Evolutionary conservation across 306 rosid genomes (phyloP).

Genomic region (Cyamopsis tetragonoloba): DNA sequence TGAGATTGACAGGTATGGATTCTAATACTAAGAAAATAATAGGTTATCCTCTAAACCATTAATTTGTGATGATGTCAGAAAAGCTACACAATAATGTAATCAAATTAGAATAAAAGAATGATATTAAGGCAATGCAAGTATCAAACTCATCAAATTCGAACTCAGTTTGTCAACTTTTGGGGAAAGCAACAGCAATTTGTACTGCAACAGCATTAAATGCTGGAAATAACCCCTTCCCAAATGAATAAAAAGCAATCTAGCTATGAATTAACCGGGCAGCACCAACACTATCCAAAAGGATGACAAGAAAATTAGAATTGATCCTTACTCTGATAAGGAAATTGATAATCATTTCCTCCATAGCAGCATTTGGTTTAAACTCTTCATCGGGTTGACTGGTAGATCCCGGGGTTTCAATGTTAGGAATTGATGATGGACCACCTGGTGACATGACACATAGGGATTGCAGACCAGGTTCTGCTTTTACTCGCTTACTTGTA

Average conservation of each 20-base stretch:
- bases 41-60: slow-evolving; percentile 16
- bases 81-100: background rate
- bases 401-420: slow-evolving; percentile 93
- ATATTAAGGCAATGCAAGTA: background rate
- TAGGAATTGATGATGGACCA: slow-evolving; percentile 88
- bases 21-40: slow-evolving; percentile 5
- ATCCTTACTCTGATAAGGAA: slow-evolving; percentile 88
- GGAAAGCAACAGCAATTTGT: slow-evolving; percentile 5
- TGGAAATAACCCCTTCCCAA: background rate
- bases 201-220: slow-evolving; percentile 15
- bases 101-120: slow-evolving; percentile 5
- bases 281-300: slow-evolving; percentile 14
- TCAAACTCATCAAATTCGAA: slow-evolving; percentile 16
- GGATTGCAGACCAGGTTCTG: slow-evolving; percentile 93
- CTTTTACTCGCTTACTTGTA: slow-evolving; percentile 86
- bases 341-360: slow-evolving; percentile 99
- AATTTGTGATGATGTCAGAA: background rate
- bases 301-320: slow-evolving; percentile 26
- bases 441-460: slow-evolving; percentile 95
- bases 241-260: background rate
- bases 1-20: background rate
- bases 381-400: slow-evolving; percentile 94
- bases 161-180: background rate
- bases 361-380: slow-evolving; percentile 99
- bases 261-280: slow-evolving; percentile 9